Percentiles rank a stretch among this genome's conserved stretches.
phyloP scores from a whole-genome alignment of 208 protist genomes.

The Leptomonas pyrrhocoris region DNA sequence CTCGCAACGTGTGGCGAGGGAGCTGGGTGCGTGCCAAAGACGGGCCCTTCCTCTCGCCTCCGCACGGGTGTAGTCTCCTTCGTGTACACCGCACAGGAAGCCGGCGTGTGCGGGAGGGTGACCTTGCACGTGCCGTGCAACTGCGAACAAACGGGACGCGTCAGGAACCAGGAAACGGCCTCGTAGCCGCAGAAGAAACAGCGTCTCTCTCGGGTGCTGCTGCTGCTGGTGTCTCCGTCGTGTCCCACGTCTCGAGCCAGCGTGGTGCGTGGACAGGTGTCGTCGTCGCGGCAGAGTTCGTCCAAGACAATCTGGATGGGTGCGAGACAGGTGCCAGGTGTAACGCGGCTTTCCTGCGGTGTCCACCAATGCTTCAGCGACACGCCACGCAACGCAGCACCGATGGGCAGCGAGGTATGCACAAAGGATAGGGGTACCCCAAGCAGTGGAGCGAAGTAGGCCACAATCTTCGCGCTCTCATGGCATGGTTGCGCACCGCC shows the following conservation, averaged over 20 bases:
- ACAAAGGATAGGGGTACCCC: slow-evolving; percentile 8
- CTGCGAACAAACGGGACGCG: slow-evolving; percentile 41
- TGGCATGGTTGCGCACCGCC: slow-evolving; percentile 14
- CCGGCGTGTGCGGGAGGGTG: slow-evolving; percentile 18
- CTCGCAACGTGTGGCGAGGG: not conserved
- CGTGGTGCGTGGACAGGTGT: not conserved
- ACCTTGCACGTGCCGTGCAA: slow-evolving; percentile 39
- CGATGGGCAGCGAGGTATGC: slow-evolving; percentile 46
- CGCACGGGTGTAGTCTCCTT: not conserved
- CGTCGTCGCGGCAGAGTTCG: slow-evolving; percentile 18
- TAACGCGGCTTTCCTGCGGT: slow-evolving; percentile 48
- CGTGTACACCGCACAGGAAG: not conserved
- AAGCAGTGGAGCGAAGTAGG: slow-evolving; percentile 22
- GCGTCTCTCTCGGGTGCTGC: not conserved
- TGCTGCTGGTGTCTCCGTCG: not conserved
- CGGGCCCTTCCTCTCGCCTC: not conserved
- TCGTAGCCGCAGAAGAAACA: slow-evolving; percentile 57
- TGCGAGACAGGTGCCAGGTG: slow-evolving; percentile 44
- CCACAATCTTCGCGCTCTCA: slow-evolving; percentile 21
- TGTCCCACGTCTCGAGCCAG: not conserved
- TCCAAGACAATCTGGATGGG: slow-evolving; percentile 55
- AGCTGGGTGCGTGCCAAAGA: not conserved
- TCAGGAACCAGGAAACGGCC: slow-evolving; percentile 44
- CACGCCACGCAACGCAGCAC: slow-evolving; percentile 42
- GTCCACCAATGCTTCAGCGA: slow-evolving; percentile 66